A percentile compares a stretch with the other conserved stretches of the same genome.
phyloP scores from a whole-genome alignment of 805 yeast genomes.

The Wickerhamiella kurtzmanii region DNA sequence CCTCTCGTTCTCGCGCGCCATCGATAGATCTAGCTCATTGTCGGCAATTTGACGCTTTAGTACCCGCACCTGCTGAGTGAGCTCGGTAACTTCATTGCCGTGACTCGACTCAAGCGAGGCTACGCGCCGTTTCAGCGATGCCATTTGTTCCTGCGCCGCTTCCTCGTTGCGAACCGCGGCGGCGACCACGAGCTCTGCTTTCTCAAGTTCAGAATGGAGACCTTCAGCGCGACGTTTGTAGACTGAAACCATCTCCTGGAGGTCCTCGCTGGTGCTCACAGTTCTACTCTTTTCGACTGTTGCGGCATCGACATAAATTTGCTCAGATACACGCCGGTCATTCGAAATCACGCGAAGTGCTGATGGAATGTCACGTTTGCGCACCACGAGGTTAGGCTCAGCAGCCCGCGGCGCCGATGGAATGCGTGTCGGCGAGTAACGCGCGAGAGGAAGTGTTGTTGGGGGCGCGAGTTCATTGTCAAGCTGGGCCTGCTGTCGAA shows the following conservation, averaged over 20 bases:
- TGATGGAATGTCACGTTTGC: slow-evolving; percentile 8
- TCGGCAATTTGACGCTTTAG: slow-evolving; percentile 5
- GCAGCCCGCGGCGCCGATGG: slow-evolving; percentile 4
- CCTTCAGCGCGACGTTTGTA: slow-evolving; percentile 65
- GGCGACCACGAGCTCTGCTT: slow-evolving; percentile 60
- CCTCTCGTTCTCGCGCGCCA: slow-evolving; percentile 2
- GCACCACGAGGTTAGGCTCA: slow-evolving; percentile 7
- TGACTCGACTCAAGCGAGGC: slow-evolving; percentile 10
- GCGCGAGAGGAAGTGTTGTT: not conserved
- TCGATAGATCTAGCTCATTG: slow-evolving; percentile 8
- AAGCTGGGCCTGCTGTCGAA: slow-evolving; percentile 4
- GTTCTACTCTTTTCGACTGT: slow-evolving; percentile 46
- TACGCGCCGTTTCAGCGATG: slow-evolving; percentile 5
- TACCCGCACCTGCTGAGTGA: slow-evolving; percentile 5
- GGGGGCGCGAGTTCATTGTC: not conserved
- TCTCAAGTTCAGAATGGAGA: slow-evolving; percentile 57
- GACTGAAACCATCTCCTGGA: slow-evolving; percentile 40
- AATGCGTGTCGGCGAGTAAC: not conserved
- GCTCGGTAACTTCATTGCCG: slow-evolving; percentile 2
- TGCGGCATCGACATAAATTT: slow-evolving; percentile 33
- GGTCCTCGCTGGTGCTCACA: slow-evolving; percentile 26
- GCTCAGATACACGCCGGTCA: slow-evolving; percentile 24
- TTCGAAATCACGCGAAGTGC: slow-evolving; percentile 15
- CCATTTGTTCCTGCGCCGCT: slow-evolving; percentile 34
- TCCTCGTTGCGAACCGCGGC: slow-evolving; percentile 52